Evolutionary conservation across 495 filamentous ascomycete species (phyloP).

Genomic region (Aspergillus nanangensis): DNA sequence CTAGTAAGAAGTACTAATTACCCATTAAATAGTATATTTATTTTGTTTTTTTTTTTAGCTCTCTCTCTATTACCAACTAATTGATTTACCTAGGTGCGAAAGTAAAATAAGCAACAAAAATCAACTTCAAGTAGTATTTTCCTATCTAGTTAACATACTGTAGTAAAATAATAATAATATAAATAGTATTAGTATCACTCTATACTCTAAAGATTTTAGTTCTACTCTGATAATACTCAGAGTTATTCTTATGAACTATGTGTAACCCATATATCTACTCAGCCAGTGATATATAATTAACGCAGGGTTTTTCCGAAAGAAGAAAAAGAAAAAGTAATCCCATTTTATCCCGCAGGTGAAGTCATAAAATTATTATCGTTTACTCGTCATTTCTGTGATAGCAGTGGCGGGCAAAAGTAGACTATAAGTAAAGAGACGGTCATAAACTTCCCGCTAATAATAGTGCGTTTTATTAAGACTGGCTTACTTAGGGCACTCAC

Average conservation of each 20-base stretch:
- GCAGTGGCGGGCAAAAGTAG: too few relatives aligned
- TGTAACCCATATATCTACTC: not conserved
- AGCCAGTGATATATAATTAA: not conserved
- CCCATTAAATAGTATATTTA: not conserved
- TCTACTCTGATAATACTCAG: not conserved
- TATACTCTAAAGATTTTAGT: not conserved
- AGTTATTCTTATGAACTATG: not conserved
- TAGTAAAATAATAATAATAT: not conserved
- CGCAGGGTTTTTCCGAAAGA: not conserved
- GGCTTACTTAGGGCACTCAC: too few relatives aligned
- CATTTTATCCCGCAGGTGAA: not conserved
- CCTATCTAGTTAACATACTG: not conserved
- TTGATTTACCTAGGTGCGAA: not conserved
- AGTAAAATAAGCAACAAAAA: conserved; percentile 1
- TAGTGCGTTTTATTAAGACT: too few relatives aligned
- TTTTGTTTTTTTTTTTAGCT: not conserved
- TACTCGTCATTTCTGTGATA: not conserved
- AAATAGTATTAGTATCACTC: not conserved
- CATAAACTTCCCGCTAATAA: too few relatives aligned
- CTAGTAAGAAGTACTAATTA: not conserved
- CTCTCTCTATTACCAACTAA: conserved; percentile 2
- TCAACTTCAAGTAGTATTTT: conserved; percentile 1
- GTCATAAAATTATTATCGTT: conserved; percentile 1
- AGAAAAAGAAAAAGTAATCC: not conserved
- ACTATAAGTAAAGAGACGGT: too few relatives aligned